Percentiles rank a stretch among this genome's conserved stretches.
Conservation (phyloP, 2,329 filamentous ascomycete genomes). For the Fusarium newnesense region DNA sequence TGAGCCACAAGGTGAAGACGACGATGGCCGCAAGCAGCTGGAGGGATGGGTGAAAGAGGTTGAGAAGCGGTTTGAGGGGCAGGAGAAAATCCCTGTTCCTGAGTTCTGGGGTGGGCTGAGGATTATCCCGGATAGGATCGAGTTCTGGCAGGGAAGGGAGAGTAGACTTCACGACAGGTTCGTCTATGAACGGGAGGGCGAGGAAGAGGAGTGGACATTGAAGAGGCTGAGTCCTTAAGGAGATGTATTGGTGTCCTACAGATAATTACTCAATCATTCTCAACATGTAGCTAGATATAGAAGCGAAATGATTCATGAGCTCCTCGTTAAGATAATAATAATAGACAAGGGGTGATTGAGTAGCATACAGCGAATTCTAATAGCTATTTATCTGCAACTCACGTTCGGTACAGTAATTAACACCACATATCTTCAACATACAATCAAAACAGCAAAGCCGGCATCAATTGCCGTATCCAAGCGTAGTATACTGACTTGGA, state of each 20-base stretch:
- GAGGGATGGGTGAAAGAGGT: slow-evolving; percentile 81
- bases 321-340: neutral
- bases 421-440: neutral
- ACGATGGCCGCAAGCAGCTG: slow-evolving; percentile 78
- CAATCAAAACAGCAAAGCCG: neutral
- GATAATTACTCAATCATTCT: neutral
- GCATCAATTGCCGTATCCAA: neutral
- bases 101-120: slow-evolving; percentile 95
- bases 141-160: slow-evolving; percentile 96
- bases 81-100: slow-evolving; percentile 86
- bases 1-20: slow-evolving; percentile 55
- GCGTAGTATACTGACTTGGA: neutral
- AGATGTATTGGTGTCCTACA: neutral
- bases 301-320: neutral
- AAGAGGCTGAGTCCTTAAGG: slow-evolving; percentile 74
- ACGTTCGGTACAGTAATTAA: neutral
- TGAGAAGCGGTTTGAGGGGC: slow-evolving; percentile 77
- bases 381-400: neutral
- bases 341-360: neutral
- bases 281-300: neutral
- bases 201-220: slow-evolving; percentile 66
- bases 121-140: slow-evolving; percentile 84
- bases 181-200: slow-evolving; percentile 74
- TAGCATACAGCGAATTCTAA: neutral
- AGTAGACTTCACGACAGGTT: slow-evolving; percentile 95